Percentiles rank a stretch among this genome's conserved stretches.
These are phyloP conservation scores for Geotrichum reessii DNA, from an alignment of 1,139 yeast species.

Conservation along the genomic window DNA sequence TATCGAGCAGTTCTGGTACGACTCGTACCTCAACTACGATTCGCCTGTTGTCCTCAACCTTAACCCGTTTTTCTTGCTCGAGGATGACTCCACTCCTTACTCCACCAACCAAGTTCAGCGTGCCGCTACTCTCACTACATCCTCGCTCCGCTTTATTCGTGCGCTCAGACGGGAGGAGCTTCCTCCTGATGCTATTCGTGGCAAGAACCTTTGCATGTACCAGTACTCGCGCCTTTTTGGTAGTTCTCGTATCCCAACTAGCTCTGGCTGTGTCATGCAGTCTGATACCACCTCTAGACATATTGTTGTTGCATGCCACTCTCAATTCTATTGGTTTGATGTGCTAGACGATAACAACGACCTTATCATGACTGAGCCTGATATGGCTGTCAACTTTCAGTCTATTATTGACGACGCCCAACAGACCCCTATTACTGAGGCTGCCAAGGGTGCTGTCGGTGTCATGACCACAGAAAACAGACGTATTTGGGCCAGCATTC, in stretches of 20 bases:
- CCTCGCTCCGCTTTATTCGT: conserved; percentile 70
- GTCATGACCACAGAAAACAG: conserved; percentile 85
- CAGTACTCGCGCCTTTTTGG: conserved; percentile 84
- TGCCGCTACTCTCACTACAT: conserved; percentile 74
- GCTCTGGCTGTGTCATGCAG: conserved; percentile 78
- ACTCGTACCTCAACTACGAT: conserved; percentile 78
- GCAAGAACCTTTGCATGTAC: conserved; percentile 75
- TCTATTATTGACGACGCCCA: conserved; percentile 70
- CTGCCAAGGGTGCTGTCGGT: conserved; percentile 81
- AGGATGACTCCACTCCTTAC: conserved; percentile 86
- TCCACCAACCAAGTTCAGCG: conserved; percentile 66
- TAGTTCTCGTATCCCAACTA: conserved; percentile 77
- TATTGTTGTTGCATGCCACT: conserved; percentile 74
- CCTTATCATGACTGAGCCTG: conserved; percentile 64
- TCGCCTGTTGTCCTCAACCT: conserved; percentile 79
- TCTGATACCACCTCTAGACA: conserved; percentile 70
- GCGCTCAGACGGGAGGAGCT: conserved; percentile 72
- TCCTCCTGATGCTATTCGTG: conserved; percentile 64
- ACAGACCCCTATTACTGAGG: conserved; percentile 53
- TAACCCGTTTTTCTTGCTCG: conserved; percentile 80
- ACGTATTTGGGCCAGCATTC: conserved; percentile 72
- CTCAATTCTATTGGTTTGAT: conserved; percentile 92
- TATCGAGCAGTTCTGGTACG: conserved; percentile 92
- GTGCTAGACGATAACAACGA: conserved; percentile 70
- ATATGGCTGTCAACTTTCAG: conserved; percentile 66